Base-by-base conservation (phyloP, 306 rosid genomes). In the Hippophae tibetana region DNA sequence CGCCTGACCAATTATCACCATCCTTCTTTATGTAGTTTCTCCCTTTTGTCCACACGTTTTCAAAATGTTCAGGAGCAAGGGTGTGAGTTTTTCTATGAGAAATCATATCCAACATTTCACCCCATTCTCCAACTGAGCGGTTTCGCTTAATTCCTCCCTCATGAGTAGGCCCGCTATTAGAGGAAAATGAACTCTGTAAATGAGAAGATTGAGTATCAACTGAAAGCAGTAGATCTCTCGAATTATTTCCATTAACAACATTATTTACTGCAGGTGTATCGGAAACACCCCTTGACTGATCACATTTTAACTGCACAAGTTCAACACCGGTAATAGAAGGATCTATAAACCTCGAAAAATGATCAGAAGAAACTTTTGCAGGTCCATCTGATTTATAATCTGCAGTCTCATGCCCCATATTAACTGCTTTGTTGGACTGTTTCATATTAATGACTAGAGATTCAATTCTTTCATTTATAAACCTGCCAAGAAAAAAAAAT, bases 11-110 rank as follows among this genome's bases (percentile, higher is more conserved):
- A 76, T 74, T 78, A 52, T 79, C 84, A 7, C 71, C 86, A 62
- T 69, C 95, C 66, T 50, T 88, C 68, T 58, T 78, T 79, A 53
- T 73, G 78, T 86, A 88, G 76, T 88, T 68, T 76, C 78, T 86
- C 57, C 97, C 99, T 66, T 86, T 93, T 13, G 95, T 67, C 99
- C 99, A 93, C 81, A 88, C 61, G 73, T 88, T 93, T 57, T 93
- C 96, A 64, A 93, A 78, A 76, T 93, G 84, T 72, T 93, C 99
- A 13, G 99, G 99, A 75, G 99, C 94, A 78, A 93, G 84, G 66
- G 95, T 86, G 74, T 77, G 80, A 59, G 81, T 81, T 84, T 93
- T 88, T 75, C 99, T 84, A 55, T 72, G 84, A 75, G 99, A 88
- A 48, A 93, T 50, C 52, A 75, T 71, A 72, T 93, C 99, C 69